Percentiles rank a stretch among this genome's conserved stretches.
phyloP scores from a whole-genome alignment of 768 basidiomycete species.

The Russula emetica region DNA sequence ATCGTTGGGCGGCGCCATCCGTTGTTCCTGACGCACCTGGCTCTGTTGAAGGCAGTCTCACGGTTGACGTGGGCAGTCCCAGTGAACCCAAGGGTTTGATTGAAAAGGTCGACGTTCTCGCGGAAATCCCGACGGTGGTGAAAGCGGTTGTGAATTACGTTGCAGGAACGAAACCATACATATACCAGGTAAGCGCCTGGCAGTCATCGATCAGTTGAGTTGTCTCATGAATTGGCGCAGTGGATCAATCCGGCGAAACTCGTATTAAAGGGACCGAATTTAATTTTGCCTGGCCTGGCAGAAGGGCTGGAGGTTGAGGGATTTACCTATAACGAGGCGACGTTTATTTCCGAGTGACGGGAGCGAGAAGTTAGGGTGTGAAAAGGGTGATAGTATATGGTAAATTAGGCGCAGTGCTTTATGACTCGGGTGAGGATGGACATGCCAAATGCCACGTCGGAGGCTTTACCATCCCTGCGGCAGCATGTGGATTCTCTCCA shows the following conservation, averaged over 20 bases:
- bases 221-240: conserved; percentile 34
- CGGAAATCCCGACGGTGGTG: conserved; percentile 89
- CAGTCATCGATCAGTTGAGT: not conserved
- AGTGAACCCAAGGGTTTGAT: conserved; percentile 67
- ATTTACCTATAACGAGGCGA: conserved; percentile 79
- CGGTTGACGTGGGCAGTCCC: conserved; percentile 55
- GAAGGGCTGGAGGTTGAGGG: conserved; percentile 55
- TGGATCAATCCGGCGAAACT: conserved; percentile 57
- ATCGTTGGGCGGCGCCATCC: conserved; percentile 74
- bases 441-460: not conserved
- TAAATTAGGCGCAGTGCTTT: not conserved
- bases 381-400: not conserved
- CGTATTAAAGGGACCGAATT: conserved; percentile 42
- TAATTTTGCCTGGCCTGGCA: conserved; percentile 40
- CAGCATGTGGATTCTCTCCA: not conserved
- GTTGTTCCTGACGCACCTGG: conserved; percentile 50
- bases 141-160: conserved; percentile 93
- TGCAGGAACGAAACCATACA: conserved; percentile 87
- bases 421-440: not conserved
- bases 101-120: conserved; percentile 92
- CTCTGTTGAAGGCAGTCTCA: conserved; percentile 50
- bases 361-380: not conserved
- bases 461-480: not conserved
- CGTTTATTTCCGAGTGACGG: conserved; percentile 66
- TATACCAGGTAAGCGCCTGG: conserved; percentile 73